Evolutionary conservation across 768 basidiomycete genomes (phyloP), one percentile per base, ranked within the genome.

Genomic region (Lentinula lateritia): DNA sequence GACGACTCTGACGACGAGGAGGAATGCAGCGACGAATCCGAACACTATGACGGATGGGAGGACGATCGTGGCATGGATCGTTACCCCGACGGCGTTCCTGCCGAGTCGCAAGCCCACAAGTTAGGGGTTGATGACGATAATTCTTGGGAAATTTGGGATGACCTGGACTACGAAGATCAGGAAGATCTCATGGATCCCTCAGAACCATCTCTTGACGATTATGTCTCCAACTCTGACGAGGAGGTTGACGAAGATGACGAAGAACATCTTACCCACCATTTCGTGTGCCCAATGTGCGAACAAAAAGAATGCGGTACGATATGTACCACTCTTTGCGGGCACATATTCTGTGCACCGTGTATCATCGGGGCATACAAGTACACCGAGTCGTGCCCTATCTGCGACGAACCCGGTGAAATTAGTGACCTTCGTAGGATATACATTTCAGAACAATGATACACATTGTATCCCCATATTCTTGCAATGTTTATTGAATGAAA

Each of bases 261-360:
- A 23, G 58, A 52, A n/a, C 39, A 52, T 5, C n/a, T 60, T n/a
- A 35, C 50, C 28, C 35, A 42, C 18, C 35, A 52, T 9, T 60
- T 60, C 38, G 16, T 10, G 32, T 60, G 59, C 41, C 59, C 59
- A 1, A 60, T 60, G 59, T 60, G 59, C 50, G 18, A 52, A 7
- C 34, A 60, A 39, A 32, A 32, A 5, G 36, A 60, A 2, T 43
- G 23, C 20, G 45, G 8, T 3, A 28, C 50, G 38, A 43, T 60
- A 15, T 60, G 50, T 32, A 60, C 59, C 2, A 60, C 50, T 28
- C 48, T 8, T 8, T 60, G 59, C 16, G 59, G 59, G 15, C 59
- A 60, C 13, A 16, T 60, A 20, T 60, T 60, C 13, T 60, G 59
- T 52, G 59, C 59, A 8, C 59, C 48, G 9, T 60, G 59, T 42